Evolutionary conservation across 495 filamentous ascomycete genomes (phyloP), one percentile per base, ranked within the genome.

Genomic region (Lindgomyces ingoldianus): DNA sequence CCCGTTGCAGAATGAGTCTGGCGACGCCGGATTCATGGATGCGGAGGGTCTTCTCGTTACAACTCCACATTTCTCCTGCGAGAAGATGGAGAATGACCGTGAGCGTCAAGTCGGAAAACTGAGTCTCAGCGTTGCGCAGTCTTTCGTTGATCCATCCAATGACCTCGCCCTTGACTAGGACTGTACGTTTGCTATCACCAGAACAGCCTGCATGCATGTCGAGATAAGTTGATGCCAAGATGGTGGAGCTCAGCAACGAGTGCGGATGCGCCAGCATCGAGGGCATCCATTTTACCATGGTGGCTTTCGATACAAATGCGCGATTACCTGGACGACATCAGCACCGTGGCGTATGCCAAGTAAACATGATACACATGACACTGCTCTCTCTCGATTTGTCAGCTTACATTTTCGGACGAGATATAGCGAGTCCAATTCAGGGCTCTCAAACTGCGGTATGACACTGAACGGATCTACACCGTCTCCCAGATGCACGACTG

Each of bases 61-160:
- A 65, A 27, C 24, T 62, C 58, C 67, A 60, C 47, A 70, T 59
- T 25, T 70, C 67, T 1, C 62, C 62, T 1, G 48, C 57, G 1
- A 70, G 47, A 6, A 70, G 60, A 45, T 70, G 67, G 3, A 70
- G 51, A 33, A 70, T 70, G 29, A 44, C 18, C 42, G 53, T 44
- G 11, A 70, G 53, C 12, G 67, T 70, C 1, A 44, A 29, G 39
- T 70, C 67, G 10, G 61, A 57, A 19, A 46, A 62, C 50, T 69
- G 67, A 2, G 45, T 51, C 47, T 19, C 48, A n/a, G 33, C 30
- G 27, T 63, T 29, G 0, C 45, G n/a, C 0, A 70, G 58, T 1
- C 51, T 14, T 22, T 66, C 46, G 44, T 70, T 70, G 67, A 70
- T 66, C 33, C 30, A 62, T 27, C 57, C 22, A 24, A 70, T 70